These are phyloP conservation scores for Eutypella sp. DNA, from an alignment of 2,329 filamentous ascomycete species.

Conservation along the genomic window DNA sequence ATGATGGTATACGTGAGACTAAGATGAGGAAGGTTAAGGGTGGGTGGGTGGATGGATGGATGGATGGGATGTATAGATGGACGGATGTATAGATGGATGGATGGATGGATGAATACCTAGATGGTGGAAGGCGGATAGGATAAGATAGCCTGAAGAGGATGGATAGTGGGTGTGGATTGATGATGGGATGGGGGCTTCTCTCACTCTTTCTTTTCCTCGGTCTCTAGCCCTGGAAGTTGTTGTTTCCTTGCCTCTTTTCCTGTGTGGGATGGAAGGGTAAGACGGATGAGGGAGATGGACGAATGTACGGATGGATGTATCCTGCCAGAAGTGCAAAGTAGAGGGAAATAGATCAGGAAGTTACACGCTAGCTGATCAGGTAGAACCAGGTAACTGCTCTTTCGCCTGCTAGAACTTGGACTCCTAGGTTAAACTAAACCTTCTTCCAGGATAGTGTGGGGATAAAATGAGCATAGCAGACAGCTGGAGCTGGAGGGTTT, in stretches of 20 bases:
- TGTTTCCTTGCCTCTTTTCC: not conserved
- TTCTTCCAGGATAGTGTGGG: not conserved
- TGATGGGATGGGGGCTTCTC: too few relatives aligned
- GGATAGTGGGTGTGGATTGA: not conserved
- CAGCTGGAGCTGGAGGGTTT: not conserved
- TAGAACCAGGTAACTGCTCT: conserved; percentile 1
- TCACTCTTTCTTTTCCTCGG: too few relatives aligned
- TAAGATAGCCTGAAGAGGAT: too few relatives aligned
- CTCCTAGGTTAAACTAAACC: not conserved
- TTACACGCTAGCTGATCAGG: not conserved
- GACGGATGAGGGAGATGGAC: conserved; percentile 1
- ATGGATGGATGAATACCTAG: not conserved
- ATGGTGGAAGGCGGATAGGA: not conserved
- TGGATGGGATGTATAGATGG: not conserved
- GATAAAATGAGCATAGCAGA: too few relatives aligned
- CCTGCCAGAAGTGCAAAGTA: not conserved
- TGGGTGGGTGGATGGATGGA: not conserved
- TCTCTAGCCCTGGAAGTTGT: not conserved
- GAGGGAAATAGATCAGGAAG: not conserved
- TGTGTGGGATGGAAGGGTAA: not conserved
- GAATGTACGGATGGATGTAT: not conserved
- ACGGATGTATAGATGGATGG: conserved; percentile 1
- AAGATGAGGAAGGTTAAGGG: not conserved
- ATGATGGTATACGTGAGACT: not conserved
- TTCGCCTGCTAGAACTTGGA: not conserved